Base-by-base conservation (phyloP, 2,329 filamentous ascomycete genomes). In the Alternaria panax region DNA sequence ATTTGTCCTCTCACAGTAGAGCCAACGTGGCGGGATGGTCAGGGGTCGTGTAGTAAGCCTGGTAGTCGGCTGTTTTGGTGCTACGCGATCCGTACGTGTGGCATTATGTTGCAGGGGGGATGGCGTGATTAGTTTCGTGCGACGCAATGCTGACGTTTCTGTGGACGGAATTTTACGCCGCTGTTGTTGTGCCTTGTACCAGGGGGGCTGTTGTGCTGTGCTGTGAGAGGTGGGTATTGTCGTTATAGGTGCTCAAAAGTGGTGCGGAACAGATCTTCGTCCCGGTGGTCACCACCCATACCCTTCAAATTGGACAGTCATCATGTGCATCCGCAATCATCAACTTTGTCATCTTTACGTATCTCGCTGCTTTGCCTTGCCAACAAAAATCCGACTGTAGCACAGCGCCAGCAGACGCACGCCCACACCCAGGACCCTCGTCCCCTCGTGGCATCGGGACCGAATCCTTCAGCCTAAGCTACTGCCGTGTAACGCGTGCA, bases 401-500 rank as follows among this genome's bases (percentile, higher is more conserved):
- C 51, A 59, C 51, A 30, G 54, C 56, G 50, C 28, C 46, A 61
- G 45, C 22, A 36, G 41, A 48, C 28, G 51, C 48, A 51, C 45
- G 38, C 42, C 47, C 47, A 40, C 34, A 47, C 50, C n/a, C 36
- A 41, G 48, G 43, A 54, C 58, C 58, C 57, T 59, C 57, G 57
- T 57, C 52, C 36, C 59, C 62, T 66, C 60, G 62, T 54, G 56
- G 42, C 55, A 51, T 55, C 51, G 56, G 56, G 51, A 55, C 42
- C 52, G 28, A 64, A 68, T 70, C 59, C 64, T 70, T 48, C 43
- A 41, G 43, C 40, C 45, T 25, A 30, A 40, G 36, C 65, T 64
- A 55, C 66, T 74, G 74, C 63, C 54, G 75, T 77, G 74, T 66
- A 74, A 77, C 72, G 22, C 22, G 45, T 48, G 45, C 20, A 24